A percentile compares a stretch with the other conserved stretches of the same genome.
Evolutionary conservation across 2,329 filamentous ascomycete genomes (phyloP).

Genomic region (Fusarium citri): DNA sequence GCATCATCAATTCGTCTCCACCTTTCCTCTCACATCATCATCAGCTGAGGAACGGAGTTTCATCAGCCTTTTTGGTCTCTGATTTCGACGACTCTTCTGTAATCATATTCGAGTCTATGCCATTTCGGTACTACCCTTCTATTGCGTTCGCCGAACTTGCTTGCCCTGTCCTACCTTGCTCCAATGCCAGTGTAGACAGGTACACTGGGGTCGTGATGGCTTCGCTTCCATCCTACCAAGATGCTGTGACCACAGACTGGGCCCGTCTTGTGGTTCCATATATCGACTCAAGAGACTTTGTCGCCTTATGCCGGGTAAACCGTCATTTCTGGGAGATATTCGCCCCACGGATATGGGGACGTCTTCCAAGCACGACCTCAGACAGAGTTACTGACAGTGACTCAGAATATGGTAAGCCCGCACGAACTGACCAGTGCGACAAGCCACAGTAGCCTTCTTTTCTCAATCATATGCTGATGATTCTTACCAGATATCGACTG

Average conservation of each 20-base stretch:
- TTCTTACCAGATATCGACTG: slow-evolving; percentile 59
- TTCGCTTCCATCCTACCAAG: slow-evolving; percentile 64
- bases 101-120: neutral
- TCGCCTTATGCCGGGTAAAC: slow-evolving; percentile 61
- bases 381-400: slow-evolving; percentile 56
- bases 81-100: neutral
- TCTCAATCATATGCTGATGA: neutral
- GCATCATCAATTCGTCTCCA: slow-evolving; percentile 11
- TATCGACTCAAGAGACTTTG: slow-evolving; percentile 56
- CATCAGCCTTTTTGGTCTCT: neutral
- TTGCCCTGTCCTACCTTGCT: neutral
- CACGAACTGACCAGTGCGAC: neutral
- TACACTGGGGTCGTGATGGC: slow-evolving; percentile 40
- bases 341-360: slow-evolving; percentile 64
- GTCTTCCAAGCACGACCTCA: slow-evolving; percentile 55
- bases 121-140: neutral
- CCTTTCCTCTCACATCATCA: neutral
- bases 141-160: neutral
- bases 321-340: slow-evolving; percentile 61
- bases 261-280: slow-evolving; percentile 60
- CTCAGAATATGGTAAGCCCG: slow-evolving; percentile 58
- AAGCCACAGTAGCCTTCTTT: neutral
- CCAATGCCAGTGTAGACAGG: neutral
- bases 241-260: slow-evolving; percentile 63
- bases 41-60: slow-evolving; percentile 27